phyloP scores from a whole-genome alignment of 305 asterid species.

The Solanum aculeatissimum region DNA sequence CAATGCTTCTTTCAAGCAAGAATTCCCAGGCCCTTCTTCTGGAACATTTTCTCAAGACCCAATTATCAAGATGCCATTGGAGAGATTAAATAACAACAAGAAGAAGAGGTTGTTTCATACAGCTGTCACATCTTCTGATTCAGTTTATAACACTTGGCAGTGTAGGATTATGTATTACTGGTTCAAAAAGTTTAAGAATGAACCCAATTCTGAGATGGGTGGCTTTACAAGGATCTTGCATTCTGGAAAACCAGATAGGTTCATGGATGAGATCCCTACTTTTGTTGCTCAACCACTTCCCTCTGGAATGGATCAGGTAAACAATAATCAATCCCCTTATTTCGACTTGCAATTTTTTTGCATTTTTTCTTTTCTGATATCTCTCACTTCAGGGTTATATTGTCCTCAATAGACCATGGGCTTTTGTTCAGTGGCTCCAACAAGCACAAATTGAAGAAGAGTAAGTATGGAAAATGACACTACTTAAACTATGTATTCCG shows the following conservation, averaged over 20 bases:
- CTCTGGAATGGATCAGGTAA: slow-evolving; percentile 80
- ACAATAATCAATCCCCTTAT: background rate
- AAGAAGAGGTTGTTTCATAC: slow-evolving; percentile 72
- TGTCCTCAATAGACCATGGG: slow-evolving; percentile 98
- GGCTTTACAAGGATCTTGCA: slow-evolving; percentile 88
- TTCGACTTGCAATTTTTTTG: background rate
- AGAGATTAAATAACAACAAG: slow-evolving; percentile 5
- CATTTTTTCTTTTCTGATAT: background rate
- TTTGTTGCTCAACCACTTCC: slow-evolving; percentile 91
- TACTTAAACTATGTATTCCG: background rate
- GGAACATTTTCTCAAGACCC: slow-evolving; percentile 27
- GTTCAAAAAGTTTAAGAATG: slow-evolving; percentile 57
- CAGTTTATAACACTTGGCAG: slow-evolving; percentile 96
- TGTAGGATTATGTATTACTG: slow-evolving; percentile 86
- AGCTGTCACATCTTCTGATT: slow-evolving; percentile 85
- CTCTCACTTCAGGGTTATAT: slow-evolving; percentile 59
- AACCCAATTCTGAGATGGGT: slow-evolving; percentile 74
- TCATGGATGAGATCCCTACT: slow-evolving; percentile 96
- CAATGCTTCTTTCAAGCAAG: slow-evolving; percentile 73
- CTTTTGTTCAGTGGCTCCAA: slow-evolving; percentile 98
- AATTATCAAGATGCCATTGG: slow-evolving; percentile 60
- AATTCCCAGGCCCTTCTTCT: slow-evolving; percentile 45
- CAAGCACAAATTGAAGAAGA: slow-evolving; percentile 83
- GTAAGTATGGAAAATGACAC: slow-evolving; percentile 20
- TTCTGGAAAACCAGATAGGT: slow-evolving; percentile 53